Percentiles rank a stretch among this genome's conserved stretches.
Evolutionary conservation across 2,329 filamentous ascomycete species (phyloP).

Genomic region (Salinomyces thailandicus): DNA sequence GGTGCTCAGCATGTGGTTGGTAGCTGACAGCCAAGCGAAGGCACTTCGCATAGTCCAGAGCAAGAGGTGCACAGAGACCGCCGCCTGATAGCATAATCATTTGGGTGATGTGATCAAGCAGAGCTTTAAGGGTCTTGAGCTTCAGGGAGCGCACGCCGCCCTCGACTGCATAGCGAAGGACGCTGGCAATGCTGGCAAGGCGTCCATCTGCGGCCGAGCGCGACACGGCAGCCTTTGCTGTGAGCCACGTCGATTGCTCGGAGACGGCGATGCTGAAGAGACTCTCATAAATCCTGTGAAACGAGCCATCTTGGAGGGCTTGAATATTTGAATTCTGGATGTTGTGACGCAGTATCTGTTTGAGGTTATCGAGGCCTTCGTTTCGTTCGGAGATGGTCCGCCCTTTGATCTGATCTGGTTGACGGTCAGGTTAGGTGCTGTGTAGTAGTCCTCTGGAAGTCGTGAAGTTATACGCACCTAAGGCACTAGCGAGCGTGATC

Average conservation of each 20-base stretch:
- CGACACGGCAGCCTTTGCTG: constrained; percentile 38
- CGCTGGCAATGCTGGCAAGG: constrained; percentile 58
- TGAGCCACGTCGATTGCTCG: constrained; percentile 57
- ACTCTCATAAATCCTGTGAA: constrained; percentile 68
- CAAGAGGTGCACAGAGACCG: constrained; percentile 56
- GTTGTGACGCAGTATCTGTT: constrained; percentile 46
- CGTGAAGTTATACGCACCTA: neutral
- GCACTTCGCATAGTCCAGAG: constrained; percentile 68
- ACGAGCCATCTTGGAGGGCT: constrained; percentile 61
- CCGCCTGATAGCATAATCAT: constrained; percentile 49
- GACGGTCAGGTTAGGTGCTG: neutral
- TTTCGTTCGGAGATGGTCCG: constrained; percentile 37
- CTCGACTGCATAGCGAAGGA: constrained; percentile 61
- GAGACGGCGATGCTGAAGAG: constrained; percentile 59
- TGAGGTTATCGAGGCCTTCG: constrained; percentile 45
- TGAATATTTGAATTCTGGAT: constrained; percentile 33
- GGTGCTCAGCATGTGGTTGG: constrained; percentile 68
- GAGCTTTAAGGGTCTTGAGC: constrained; percentile 63
- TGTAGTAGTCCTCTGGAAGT: constrained; percentile 1
- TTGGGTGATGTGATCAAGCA: constrained; percentile 74
- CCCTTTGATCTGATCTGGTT: constrained; percentile 30
- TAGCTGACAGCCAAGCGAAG: constrained; percentile 60
- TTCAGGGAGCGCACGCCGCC: constrained; percentile 59
- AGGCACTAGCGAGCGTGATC: constrained; percentile 3
- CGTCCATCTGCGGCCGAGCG: constrained; percentile 36